Evolutionary conservation across 192 early-diverging fungal genomes (phyloP).

Genomic region (Coemansia asiatica): DNA sequence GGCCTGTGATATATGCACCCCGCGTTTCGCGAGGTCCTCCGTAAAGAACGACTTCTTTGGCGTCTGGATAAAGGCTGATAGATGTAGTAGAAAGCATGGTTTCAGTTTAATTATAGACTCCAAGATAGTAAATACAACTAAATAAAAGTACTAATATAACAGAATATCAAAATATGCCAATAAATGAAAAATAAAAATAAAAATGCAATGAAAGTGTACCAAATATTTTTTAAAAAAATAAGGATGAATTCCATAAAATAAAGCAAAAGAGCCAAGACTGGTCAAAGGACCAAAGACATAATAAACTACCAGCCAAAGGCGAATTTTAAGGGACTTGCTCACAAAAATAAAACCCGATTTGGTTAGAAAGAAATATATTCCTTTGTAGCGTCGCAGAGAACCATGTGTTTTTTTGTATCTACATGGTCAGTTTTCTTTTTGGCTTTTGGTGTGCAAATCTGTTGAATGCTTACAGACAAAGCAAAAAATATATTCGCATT

Average conservation of each 20-base stretch:
- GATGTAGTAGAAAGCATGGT: slow-evolving; percentile 26
- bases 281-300: not conserved
- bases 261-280: too few species aligned
- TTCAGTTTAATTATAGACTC: not conserved
- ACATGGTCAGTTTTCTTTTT: not conserved
- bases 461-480: not conserved
- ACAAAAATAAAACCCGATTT: not conserved
- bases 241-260: not conserved
- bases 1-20: slow-evolving; percentile 29
- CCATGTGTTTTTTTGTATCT: not conserved
- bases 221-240: not conserved
- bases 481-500: not conserved
- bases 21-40: slow-evolving; percentile 42
- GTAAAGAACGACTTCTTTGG: slow-evolving; percentile 29
- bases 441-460: not conserved
- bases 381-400: not conserved
- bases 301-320: not conserved
- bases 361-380: not conserved
- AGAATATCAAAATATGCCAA: not conserved
- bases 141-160: not conserved
- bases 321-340: too few species aligned
- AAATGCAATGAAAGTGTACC: not conserved
- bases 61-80: slow-evolving; percentile 25
- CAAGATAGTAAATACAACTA: not conserved
- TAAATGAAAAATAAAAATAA: not conserved